Evolutionary conservation across 208 protist species (phyloP).

Genomic region (Zelonia costaricensis): DNA sequence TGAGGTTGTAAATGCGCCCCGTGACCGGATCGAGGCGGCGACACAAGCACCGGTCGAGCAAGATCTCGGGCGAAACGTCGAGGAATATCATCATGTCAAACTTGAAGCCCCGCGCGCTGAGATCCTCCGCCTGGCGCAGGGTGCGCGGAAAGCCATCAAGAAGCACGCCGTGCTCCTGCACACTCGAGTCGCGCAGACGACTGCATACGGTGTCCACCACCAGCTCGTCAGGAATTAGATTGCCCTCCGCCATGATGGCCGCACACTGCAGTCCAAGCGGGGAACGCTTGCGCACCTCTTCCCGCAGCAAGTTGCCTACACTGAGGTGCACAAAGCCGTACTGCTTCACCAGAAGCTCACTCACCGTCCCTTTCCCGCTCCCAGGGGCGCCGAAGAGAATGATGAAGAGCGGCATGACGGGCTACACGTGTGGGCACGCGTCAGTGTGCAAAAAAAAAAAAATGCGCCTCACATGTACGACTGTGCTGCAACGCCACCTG

Average conservation of each 20-base stretch:
- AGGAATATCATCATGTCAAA: conserved; percentile 81
- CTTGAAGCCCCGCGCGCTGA: conserved; percentile 49
- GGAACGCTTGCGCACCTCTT: conserved; percentile 72
- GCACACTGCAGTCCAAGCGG: conserved; percentile 53
- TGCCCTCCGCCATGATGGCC: conserved; percentile 62
- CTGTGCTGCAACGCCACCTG: too few relatives aligned
- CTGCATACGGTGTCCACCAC: conserved; percentile 73
- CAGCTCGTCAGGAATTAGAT: conserved; percentile 83
- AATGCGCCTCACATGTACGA: too few relatives aligned
- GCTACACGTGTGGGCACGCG: too few relatives aligned
- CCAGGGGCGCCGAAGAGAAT: conserved; percentile 81
- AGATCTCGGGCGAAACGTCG: conserved; percentile 42
- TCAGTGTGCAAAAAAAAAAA: neutral
- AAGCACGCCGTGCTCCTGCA: conserved; percentile 63
- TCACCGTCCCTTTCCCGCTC: conserved; percentile 80
- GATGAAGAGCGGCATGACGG: conserved; percentile 55
- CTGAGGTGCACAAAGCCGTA: conserved; percentile 88
- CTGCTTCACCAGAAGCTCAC: conserved; percentile 83
- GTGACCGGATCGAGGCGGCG: conserved; percentile 78
- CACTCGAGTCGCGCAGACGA: conserved; percentile 33
- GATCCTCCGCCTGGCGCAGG: conserved; percentile 79
- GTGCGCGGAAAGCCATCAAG: conserved; percentile 96
- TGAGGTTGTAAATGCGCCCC: conserved; percentile 75
- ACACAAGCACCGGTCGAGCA: conserved; percentile 61
- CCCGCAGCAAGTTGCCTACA: conserved; percentile 90